Base-by-base conservation (phyloP, 768 basidiomycete genomes). In the Termitomyces sp. region DNA sequence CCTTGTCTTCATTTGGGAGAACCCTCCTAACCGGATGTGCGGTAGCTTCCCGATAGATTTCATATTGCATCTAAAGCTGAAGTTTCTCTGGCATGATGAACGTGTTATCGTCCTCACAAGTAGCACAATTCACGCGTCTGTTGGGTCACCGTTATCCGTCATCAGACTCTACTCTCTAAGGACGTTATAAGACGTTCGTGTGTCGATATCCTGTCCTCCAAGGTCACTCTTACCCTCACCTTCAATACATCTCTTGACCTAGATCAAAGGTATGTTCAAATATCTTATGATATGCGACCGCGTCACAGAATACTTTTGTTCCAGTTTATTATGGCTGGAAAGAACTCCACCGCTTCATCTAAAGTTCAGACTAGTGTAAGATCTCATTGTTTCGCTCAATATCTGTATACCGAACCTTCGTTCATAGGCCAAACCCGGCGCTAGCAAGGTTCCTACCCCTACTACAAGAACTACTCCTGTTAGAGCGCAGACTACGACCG, bases 91-190 rank as follows among this genome's bases (percentile, higher is more conserved):
- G 32, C 32, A 36, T 23, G 33, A 18, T 15, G 45, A 15, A 31
- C 33, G 44, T 32, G 27, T 13, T 45, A 46, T 50, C 48, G 20
- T 45, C 22, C n/a, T 55, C 18, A 25, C 58, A 27, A 62, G 46
- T 60, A 32, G 61, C 61, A 57, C 53, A 62, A 62, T 50, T 62
- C 53, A 55, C 61, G 52, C 61, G 33, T 7, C 23, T 41, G 31
- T 39, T 38, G 23, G n/a, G 31, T 41, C 7, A n/a, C 20, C 46
- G 31, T 49, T 31, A 27, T 13, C 22, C 35, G 15, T 40, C 47
- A 25, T 42, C 25, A 35, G 51, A 49, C 23, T 38, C 7, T 15
- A 16, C 16, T 23, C 25, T 35, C 11, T 13, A 23, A 49, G 27
- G 31, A 43, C 16, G 41, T 29, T 58, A 58, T 55, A 61, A 56